Percentiles rank a stretch among this genome's conserved stretches.
phyloP scores from a whole-genome alignment of 1,139 yeast species.

The Yamadazyma jaroonii region DNA sequence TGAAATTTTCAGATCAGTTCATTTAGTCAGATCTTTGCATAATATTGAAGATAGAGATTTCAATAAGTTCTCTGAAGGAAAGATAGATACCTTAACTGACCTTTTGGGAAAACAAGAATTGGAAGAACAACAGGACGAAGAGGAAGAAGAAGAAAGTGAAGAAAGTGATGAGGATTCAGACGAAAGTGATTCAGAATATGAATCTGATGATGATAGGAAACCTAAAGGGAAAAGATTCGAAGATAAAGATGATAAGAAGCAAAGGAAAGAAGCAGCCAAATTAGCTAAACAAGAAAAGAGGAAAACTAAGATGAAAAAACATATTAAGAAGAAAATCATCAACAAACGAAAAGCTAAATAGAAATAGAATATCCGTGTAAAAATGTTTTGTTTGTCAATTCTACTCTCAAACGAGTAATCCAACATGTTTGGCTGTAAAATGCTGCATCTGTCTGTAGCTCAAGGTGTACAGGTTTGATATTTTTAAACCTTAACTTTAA shows the following conservation, averaged over 20 bases:
- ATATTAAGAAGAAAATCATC: constrained; percentile 75
- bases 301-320: constrained; percentile 88
- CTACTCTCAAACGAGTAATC: too few species aligned
- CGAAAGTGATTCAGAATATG: constrained; percentile 30
- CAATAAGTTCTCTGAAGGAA: constrained; percentile 75
- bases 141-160: constrained; percentile 24
- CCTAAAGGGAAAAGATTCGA: constrained; percentile 74
- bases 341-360: constrained; percentile 45
- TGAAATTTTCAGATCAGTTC: constrained; percentile 83
- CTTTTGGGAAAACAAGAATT: constrained; percentile 21
- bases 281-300: constrained; percentile 85
- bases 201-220: constrained; percentile 25
- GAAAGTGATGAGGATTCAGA: constrained; percentile 30
- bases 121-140: constrained; percentile 26
- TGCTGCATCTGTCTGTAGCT: too few species aligned
- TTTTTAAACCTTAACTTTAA: too few species aligned
- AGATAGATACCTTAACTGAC: constrained; percentile 71
- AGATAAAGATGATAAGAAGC: constrained; percentile 81
- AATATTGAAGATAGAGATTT: constrained; percentile 86
- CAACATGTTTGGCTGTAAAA: not conserved
- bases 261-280: constrained; percentile 80
- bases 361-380: not conserved
- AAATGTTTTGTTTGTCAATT: not conserved
- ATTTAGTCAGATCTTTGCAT: constrained; percentile 73
- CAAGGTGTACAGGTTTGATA: too few species aligned